A percentile compares a stretch with the other conserved stretches of the same genome.
Conservation (phyloP, 805 yeast genomes). For the Candida khao-thaluensis region DNA sequence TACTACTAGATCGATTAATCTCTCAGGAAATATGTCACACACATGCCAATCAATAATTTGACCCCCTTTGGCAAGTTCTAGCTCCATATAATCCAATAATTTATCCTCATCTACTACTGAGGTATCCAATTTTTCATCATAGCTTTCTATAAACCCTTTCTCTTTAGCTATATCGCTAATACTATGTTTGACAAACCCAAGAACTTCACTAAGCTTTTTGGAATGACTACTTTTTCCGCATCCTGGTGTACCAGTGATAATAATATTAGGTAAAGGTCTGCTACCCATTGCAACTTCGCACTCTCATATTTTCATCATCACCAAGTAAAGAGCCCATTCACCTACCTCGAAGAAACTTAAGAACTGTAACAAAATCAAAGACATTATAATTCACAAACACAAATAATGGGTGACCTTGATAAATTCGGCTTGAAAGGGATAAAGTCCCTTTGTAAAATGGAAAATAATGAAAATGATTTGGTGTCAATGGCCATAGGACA, state of each 20-base stretch:
- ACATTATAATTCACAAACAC: slow-evolving; percentile 5
- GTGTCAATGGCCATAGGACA: slow-evolving; percentile 67
- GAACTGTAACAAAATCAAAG: neutral
- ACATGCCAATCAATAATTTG: slow-evolving; percentile 96
- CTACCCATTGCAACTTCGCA: slow-evolving; percentile 8
- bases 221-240: slow-evolving; percentile 82
- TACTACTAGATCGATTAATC: slow-evolving; percentile 87
- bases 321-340: too few species aligned
- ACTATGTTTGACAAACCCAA: slow-evolving; percentile 48
- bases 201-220: slow-evolving; percentile 22
- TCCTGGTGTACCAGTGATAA: slow-evolving; percentile 95
- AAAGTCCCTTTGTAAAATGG: slow-evolving; percentile 57
- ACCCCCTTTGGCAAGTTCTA: slow-evolving; percentile 80
- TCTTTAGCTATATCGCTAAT: slow-evolving; percentile 83
- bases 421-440: slow-evolving; percentile 70
- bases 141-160: slow-evolving; percentile 74
- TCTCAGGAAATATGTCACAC: slow-evolving; percentile 91
- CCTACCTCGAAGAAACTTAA: too few species aligned
- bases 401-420: slow-evolving; percentile 44
- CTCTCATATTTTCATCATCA: neutral
- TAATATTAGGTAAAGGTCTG: slow-evolving; percentile 63
- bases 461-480: slow-evolving; percentile 55
- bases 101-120: slow-evolving; percentile 92
- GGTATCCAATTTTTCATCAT: slow-evolving; percentile 81
- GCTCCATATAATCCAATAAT: slow-evolving; percentile 76